Percentiles rank a stretch among this genome's conserved stretches.
phyloP scores from a whole-genome alignment of 805 yeast genomes.

The Ogataea dorogensis region DNA sequence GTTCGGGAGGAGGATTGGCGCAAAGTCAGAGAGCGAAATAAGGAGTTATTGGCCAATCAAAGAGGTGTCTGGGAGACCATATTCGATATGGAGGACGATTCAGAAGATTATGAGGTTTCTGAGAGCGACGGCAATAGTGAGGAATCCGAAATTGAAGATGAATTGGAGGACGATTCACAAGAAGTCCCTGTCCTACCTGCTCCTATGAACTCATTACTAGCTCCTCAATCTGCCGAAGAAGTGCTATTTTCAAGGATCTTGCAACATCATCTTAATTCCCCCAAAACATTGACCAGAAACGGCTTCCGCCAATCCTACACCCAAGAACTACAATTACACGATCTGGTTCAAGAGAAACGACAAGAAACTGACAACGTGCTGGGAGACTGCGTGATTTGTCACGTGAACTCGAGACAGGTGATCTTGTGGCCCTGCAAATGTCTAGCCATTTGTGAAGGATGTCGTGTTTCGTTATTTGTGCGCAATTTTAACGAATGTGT shows the following conservation, averaged over 20 bases:
- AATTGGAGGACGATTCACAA: conserved; percentile 8
- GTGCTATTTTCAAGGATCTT: conserved; percentile 28
- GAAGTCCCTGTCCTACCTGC: conserved; percentile 11
- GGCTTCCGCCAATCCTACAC: conserved; percentile 24
- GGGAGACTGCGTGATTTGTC: conserved; percentile 77
- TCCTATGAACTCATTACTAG: conserved; percentile 26
- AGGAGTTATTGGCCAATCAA: conserved; percentile 2
- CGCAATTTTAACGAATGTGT: conserved; percentile 79
- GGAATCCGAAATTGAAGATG: conserved; percentile 15
- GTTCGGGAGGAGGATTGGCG: conserved; percentile 12
- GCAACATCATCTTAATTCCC: conserved; percentile 27
- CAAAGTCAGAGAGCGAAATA: conserved; percentile 5
- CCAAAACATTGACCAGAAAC: conserved; percentile 29
- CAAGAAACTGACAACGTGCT: conserved; percentile 23
- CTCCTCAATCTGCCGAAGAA: conserved; percentile 29
- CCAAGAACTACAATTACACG: conserved; percentile 27
- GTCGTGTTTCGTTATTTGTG: conserved; percentile 69
- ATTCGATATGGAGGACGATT: conserved; percentile 9
- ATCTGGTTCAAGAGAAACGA: conserved; percentile 28
- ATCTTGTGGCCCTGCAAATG: conserved; percentile 94
- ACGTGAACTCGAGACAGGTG: conserved; percentile 66
- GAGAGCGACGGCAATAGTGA: neutral
- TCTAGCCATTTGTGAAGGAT: conserved; percentile 81
- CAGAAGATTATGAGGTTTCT: conserved; percentile 14
- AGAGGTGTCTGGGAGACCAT: neutral